These are phyloP conservation scores for Mentha longifolia DNA, from an alignment of 257 asterid genomes.

Conservation along the genomic window DNA sequence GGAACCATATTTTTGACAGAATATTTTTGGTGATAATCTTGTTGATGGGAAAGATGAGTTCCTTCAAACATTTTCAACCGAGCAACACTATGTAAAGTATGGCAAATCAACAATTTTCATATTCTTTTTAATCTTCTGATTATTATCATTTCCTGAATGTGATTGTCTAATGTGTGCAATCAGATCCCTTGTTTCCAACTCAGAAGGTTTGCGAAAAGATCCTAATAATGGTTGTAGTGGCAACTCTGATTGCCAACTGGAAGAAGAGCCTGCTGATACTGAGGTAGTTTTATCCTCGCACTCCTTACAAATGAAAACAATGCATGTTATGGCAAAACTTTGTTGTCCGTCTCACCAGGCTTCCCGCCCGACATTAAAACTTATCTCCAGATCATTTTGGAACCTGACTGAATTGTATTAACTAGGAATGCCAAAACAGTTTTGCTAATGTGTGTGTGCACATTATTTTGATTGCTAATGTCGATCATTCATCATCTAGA, in stretches of 20 bases:
- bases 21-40: slow-evolving; percentile 86
- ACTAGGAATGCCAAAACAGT: background rate
- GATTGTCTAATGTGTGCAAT: slow-evolving; percentile 32
- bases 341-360: slow-evolving; percentile 2
- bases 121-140: slow-evolving; percentile 11
- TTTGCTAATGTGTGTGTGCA: too few relatives aligned
- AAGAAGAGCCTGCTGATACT: slow-evolving; percentile 42
- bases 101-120: slow-evolving; percentile 30
- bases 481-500: background rate
- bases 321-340: slow-evolving; percentile 9
- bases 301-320: slow-evolving; percentile 23
- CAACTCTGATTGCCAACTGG: slow-evolving; percentile 38
- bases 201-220: slow-evolving; percentile 51
- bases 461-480: background rate
- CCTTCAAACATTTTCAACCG: slow-evolving; percentile 76
- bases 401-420: background rate
- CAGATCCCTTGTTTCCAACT: slow-evolving; percentile 69
- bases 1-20: slow-evolving; percentile 47
- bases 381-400: background rate
- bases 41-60: slow-evolving; percentile 80
- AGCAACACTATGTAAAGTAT: slow-evolving; percentile 67
- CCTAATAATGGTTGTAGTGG: slow-evolving; percentile 44
- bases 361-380: background rate
- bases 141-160: slow-evolving; percentile 14
- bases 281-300: slow-evolving; percentile 57